Percentiles rank a stretch among this genome's conserved stretches.
Conservation (phyloP, 352 stramenopile species). For the Phytophthora lateralis region DNA sequence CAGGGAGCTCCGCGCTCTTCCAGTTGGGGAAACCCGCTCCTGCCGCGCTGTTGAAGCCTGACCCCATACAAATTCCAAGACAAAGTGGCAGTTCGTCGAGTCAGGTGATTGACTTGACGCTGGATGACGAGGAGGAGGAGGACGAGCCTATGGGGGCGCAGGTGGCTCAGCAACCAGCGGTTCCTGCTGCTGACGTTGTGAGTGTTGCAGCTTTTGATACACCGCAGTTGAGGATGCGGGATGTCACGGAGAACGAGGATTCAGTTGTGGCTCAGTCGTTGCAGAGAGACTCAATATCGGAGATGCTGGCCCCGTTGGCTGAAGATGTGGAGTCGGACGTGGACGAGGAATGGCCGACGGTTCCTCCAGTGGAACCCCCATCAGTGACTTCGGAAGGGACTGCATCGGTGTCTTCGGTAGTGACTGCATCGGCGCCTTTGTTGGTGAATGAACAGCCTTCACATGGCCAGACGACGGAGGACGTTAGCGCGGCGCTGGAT, state of each 20-base stretch:
- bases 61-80: conserved; percentile 16
- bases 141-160: conserved; percentile 42
- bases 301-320: conserved; percentile 13
- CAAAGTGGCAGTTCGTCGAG: neutral
- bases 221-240: conserved; percentile 7
- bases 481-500: conserved; percentile 17
- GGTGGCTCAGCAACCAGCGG: neutral
- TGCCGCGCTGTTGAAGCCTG: conserved; percentile 14
- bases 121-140: conserved; percentile 62
- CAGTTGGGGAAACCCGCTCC: conserved; percentile 12
- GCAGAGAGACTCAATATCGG: neutral
- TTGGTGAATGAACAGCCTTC: conserved; percentile 1
- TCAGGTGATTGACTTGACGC: conserved; percentile 60
- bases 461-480: conserved; percentile 12
- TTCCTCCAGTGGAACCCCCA: neutral
- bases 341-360: conserved; percentile 60
- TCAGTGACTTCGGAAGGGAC: neutral
- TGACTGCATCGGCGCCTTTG: neutral
- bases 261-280: neutral
- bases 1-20: conserved; percentile 12
- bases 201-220: conserved; percentile 13
- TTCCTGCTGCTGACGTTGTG: neutral
- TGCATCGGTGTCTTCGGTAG: neutral
- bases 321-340: conserved; percentile 59
- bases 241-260: neutral